Base-by-base conservation (phyloP, 768 basidiomycete genomes). In the Lyophyllum shimeji region DNA sequence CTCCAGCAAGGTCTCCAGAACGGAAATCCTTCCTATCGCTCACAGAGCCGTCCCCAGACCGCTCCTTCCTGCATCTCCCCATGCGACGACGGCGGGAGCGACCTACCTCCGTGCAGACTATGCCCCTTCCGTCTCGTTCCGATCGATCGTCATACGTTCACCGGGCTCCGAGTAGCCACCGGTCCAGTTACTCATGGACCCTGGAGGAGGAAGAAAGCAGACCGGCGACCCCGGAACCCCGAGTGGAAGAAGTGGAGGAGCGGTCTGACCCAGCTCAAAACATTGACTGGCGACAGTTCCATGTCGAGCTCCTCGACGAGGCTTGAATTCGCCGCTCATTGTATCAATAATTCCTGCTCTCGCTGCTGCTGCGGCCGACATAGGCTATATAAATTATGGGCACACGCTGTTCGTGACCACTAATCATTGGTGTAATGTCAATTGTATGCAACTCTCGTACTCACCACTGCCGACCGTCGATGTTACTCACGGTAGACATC, bases 201-300 rank as follows among this genome's bases (percentile, higher is more conserved):
- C 51, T 72, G 39, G 78, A 78, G 50, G 79, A 77, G 52, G 64
- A 78, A 57, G 60, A 65, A 59, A 56, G 39, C 37, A 67, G 46
- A 62, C 55, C 53, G n/a, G 57, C 56, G 46, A 52, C 59, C 40
- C 62, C 60, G 18, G 58, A 58, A 56, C 56, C 55, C n/a, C 43
- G 62, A 9, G 63, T 65, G 31, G 67, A 65, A 6, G 67, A 69
- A 40, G 58, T 61, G 12, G 67, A 62, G 24, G 69, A 63, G 50
- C 67, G 67, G 57, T 72, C 75, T 45, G 75, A 77, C 40, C 72
- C 73, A 6, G 73, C 70, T 8, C 45, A 53, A 1, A 66, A 69
- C 37, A 74, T 79, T 39, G 82, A 85, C 64, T 85, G 83, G 83
- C 75, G 82, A 3, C 76, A 82, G 64, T 84, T 84, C 53, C 82